These are phyloP conservation scores for Barbatosphaeria neglecta DNA, from an alignment of 495 filamentous ascomycete species.

Conservation along the genomic window DNA sequence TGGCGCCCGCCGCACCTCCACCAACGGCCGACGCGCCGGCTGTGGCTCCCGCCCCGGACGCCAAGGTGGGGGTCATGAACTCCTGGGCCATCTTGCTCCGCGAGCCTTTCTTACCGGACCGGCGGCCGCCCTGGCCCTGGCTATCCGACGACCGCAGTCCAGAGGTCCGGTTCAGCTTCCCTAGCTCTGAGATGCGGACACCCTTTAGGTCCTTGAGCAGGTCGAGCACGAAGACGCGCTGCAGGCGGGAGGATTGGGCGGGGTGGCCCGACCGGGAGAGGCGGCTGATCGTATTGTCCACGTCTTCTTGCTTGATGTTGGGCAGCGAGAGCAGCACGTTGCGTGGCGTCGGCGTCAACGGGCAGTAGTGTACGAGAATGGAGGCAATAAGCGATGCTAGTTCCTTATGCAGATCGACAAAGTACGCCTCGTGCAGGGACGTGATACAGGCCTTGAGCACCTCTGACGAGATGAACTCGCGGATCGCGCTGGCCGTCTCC, in stretches of 20 bases:
- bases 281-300: slow-evolving; percentile 50
- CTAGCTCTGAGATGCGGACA: slow-evolving; percentile 84
- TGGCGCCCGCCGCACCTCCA: too few relatives aligned
- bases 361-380: slow-evolving; percentile 64
- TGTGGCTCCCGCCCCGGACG: not conserved
- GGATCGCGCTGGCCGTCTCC: slow-evolving; percentile 50
- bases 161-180: slow-evolving; percentile 51
- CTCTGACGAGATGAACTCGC: slow-evolving; percentile 81
- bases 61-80: slow-evolving; percentile 37
- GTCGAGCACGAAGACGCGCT: slow-evolving; percentile 76
- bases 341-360: slow-evolving; percentile 46
- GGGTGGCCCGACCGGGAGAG: slow-evolving; percentile 37
- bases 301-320: slow-evolving; percentile 40
- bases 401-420: slow-evolving; percentile 92
- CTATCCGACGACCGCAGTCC: slow-evolving; percentile 9
- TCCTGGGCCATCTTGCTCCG: slow-evolving; percentile 47
- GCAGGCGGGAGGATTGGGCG: slow-evolving; percentile 59
- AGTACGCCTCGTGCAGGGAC: slow-evolving; percentile 86
- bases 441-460: slow-evolving; percentile 75
- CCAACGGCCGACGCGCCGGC: slow-evolving; percentile 1
- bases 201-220: slow-evolving; percentile 76
- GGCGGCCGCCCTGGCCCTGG: slow-evolving; percentile 2
- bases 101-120: slow-evolving; percentile 17
- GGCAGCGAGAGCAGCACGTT: slow-evolving; percentile 42
- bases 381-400: slow-evolving; percentile 77